A percentile compares a stretch with the other conserved stretches of the same genome.
Conservation (phyloP, 345 rosid species). For the Gossypioides kirkii region DNA sequence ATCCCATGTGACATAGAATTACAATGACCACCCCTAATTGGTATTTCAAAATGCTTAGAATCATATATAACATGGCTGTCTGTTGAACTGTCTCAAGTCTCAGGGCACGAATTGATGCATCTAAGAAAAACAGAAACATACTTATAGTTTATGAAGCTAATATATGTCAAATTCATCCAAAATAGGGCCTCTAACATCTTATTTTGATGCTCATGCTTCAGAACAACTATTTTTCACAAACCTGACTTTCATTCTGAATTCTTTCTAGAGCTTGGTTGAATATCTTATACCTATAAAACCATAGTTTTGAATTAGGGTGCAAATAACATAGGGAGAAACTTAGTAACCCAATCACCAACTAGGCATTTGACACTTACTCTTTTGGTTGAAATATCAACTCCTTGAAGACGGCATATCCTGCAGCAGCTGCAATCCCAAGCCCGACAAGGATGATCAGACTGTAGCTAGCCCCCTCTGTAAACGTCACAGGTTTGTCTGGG, state of each 20-base stretch:
- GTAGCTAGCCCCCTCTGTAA: conserved; percentile 93
- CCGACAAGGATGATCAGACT: conserved; percentile 82
- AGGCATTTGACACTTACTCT: conserved; percentile 49
- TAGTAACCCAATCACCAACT: conserved; percentile 14
- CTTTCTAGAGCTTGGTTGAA: conserved; percentile 82
- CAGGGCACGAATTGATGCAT: background rate
- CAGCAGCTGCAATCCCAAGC: conserved; percentile 88
- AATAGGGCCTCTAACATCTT: background rate
- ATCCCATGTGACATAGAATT: conserved; percentile 7
- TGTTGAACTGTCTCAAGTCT: background rate
- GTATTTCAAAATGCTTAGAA: background rate
- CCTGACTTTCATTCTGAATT: conserved; percentile 93
- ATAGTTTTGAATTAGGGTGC: conserved; percentile 8
- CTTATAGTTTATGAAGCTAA: background rate
- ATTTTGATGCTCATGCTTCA: background rate
- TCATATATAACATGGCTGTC: background rate
- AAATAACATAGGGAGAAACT: background rate
- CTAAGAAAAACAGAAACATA: background rate
- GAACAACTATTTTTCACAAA: conserved; percentile 26
- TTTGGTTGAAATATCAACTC: conserved; percentile 93
- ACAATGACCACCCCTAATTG: background rate
- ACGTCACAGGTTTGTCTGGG: conserved; percentile 91
- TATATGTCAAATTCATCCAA: background rate
- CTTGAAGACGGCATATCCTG: conserved; percentile 82
- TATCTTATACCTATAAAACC: conserved; percentile 63